phyloP scores from a whole-genome alignment of 1,284 basidiomycete species.

The Acaromyces ingoldii region DNA sequence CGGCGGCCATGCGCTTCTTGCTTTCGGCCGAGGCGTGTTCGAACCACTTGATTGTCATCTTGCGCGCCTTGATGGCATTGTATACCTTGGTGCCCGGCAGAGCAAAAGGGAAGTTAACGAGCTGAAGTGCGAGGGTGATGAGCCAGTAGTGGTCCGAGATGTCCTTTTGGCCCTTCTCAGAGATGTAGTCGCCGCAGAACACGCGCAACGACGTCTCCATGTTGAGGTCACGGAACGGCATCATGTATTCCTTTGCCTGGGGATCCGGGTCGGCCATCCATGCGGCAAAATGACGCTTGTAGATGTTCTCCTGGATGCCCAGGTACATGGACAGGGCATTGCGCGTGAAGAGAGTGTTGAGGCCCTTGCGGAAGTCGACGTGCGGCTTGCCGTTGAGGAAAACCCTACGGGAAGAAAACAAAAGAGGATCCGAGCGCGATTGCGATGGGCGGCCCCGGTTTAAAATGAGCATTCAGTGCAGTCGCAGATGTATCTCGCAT shows the following conservation, averaged over 20 bases:
- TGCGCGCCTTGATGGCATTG: conserved; percentile 87
- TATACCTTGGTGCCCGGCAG: conserved; percentile 83
- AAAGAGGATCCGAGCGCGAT: not conserved
- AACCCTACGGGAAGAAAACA: conserved; percentile 61
- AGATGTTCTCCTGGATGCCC: conserved; percentile 76
- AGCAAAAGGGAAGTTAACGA: conserved; percentile 94
- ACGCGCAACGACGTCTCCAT: conserved; percentile 96
- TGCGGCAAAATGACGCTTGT: conserved; percentile 68
- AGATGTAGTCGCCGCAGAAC: conserved; percentile 87
- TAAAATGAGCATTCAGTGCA: not conserved
- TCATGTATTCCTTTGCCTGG: conserved; percentile 63
- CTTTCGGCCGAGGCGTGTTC: conserved; percentile 71
- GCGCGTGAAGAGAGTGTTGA: conserved; percentile 90
- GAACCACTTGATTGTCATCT: conserved; percentile 78
- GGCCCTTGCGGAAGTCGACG: conserved; percentile 84
- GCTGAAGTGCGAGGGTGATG: conserved; percentile 88
- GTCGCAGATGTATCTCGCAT: not conserved
- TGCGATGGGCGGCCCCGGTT: not conserved
- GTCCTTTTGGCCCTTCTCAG: conserved; percentile 69
- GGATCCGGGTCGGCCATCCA: conserved; percentile 46
- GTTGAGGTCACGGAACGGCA: conserved; percentile 83
- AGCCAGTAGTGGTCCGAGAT: conserved; percentile 94
- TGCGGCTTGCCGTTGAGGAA: conserved; percentile 92
- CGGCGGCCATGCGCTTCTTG: conserved; percentile 78
- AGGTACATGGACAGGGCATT: conserved; percentile 88